Conservation (phyloP, 495 filamentous ascomycete genomes). For the Elasticomyces elasticus region DNA sequence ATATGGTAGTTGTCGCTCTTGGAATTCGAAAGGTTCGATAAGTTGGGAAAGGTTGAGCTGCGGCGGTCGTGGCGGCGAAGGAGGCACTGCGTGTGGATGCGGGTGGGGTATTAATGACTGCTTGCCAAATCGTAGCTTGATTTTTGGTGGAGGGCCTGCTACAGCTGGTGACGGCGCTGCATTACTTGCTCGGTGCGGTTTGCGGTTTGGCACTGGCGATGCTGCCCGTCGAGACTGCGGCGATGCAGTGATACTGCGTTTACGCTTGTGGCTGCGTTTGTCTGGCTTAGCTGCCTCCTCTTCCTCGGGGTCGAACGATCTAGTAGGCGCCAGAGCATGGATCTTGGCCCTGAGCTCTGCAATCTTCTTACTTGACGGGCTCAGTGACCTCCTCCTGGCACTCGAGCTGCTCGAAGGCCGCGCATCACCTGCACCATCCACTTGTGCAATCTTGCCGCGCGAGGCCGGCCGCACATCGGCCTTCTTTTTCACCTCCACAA, state of each 20-base stretch:
- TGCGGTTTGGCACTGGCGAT: conserved; percentile 1
- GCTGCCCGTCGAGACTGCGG: not conserved
- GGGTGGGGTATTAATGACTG: conserved; percentile 1
- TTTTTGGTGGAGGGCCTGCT: conserved; percentile 4
- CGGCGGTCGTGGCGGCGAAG: conserved; percentile 6
- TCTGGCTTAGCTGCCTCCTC: not conserved
- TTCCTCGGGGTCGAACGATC: conserved; percentile 7
- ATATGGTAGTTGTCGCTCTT: conserved; percentile 20
- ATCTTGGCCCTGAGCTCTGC: conserved; percentile 18
- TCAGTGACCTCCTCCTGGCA: not conserved
- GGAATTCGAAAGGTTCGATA: conserved; percentile 14
- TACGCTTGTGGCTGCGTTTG: conserved; percentile 12
- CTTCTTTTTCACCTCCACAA: conserved; percentile 1
- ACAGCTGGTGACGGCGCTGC: not conserved
- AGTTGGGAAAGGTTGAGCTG: conserved; percentile 10
- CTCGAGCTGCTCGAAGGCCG: not conserved
- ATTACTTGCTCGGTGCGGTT: not conserved
- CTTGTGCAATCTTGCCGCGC: not conserved
- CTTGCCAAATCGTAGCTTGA: conserved; percentile 14
- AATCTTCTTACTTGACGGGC: conserved; percentile 7
- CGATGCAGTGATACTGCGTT: conserved; percentile 6
- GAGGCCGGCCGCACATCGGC: conserved; percentile 15
- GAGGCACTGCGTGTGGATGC: conserved; percentile 10
- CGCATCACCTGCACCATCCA: not conserved
- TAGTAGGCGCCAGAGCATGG: conserved; percentile 17